These are phyloP conservation scores for Blastobotrys indianensis DNA, from an alignment of 1,139 yeast genomes.

Conservation along the genomic window DNA sequence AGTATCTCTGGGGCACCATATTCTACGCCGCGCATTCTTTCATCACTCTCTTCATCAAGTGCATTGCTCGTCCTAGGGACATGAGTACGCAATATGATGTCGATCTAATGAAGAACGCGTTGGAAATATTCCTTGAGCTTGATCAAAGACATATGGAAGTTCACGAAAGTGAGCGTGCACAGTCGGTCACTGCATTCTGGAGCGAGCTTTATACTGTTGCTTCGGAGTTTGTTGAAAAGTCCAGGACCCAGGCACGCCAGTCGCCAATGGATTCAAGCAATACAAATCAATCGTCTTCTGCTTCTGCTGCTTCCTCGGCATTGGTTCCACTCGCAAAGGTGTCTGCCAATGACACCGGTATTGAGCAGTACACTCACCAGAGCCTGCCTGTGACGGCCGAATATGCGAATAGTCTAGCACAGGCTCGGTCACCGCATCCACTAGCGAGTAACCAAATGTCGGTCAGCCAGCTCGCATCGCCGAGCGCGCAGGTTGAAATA, in stretches of 20 bases:
- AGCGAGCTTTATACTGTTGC: constrained; percentile 14
- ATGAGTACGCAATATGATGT: constrained; percentile 23
- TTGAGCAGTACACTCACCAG: neutral
- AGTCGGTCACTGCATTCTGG: constrained; percentile 18
- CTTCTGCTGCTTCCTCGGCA: too few relatives aligned
- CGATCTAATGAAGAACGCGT: constrained; percentile 17
- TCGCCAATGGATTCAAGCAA: neutral
- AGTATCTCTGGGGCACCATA: constrained; percentile 18
- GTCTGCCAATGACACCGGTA: neutral
- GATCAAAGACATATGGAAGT: neutral
- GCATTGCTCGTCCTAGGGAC: constrained; percentile 24
- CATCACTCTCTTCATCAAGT: constrained; percentile 26
- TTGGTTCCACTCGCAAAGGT: neutral
- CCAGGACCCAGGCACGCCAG: neutral
- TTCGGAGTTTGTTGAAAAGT: constrained; percentile 14
- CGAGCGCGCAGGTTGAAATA: neutral
- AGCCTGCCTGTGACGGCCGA: neutral
- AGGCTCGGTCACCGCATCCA: too few relatives aligned
- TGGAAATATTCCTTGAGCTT: constrained; percentile 11
- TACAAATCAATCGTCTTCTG: too few relatives aligned
- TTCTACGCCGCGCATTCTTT: constrained; percentile 23
- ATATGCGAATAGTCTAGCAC: too few relatives aligned
- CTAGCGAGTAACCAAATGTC: too few relatives aligned
- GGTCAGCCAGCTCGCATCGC: too few relatives aligned
- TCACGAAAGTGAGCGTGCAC: neutral